These are phyloP conservation scores for Trypanosoma congolense DNA, from an alignment of 208 protist genomes.

Conservation along the genomic window DNA sequence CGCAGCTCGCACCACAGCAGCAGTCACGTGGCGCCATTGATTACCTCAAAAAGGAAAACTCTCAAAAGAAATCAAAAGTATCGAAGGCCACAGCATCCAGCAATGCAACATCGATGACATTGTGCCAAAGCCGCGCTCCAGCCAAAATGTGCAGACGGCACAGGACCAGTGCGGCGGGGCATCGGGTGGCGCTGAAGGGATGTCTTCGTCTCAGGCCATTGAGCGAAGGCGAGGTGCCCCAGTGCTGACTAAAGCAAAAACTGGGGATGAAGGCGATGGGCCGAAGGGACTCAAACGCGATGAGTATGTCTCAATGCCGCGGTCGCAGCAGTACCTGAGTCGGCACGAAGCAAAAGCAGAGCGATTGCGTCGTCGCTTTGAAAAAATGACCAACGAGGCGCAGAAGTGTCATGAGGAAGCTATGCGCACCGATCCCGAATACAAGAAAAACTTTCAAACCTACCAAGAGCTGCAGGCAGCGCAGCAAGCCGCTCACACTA, in stretches of 20 bases:
- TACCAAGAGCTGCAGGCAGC: constrained; percentile 57
- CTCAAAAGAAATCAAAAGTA: constrained; percentile 1
- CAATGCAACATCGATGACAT: too few species aligned
- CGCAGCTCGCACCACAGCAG: constrained; percentile 41
- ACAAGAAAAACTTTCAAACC: constrained; percentile 62
- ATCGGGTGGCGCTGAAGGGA: too few species aligned
- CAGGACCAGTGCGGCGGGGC: too few species aligned
- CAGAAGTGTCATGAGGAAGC: constrained; percentile 59
- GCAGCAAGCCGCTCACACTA: constrained; percentile 37
- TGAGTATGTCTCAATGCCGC: background rate
- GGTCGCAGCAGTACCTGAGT: constrained; percentile 28
- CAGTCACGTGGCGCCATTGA: constrained; percentile 52
- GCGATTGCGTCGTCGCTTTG: constrained; percentile 24
- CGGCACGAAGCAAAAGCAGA: constrained; percentile 36
- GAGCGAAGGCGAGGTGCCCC: too few species aligned
- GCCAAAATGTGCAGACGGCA: constrained; percentile 1
- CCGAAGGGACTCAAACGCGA: background rate
- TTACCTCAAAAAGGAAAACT: constrained; percentile 51
- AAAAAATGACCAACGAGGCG: constrained; percentile 34
- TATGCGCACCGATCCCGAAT: constrained; percentile 55
- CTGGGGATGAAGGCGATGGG: background rate
- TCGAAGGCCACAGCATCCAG: background rate
- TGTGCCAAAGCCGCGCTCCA: background rate
- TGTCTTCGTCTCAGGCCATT: too few species aligned
- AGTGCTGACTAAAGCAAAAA: too few species aligned